Evolutionary conservation across 306 rosid genomes (phyloP), one percentile per base, ranked within the genome.

Genomic region (Carpinus fangiana): DNA sequence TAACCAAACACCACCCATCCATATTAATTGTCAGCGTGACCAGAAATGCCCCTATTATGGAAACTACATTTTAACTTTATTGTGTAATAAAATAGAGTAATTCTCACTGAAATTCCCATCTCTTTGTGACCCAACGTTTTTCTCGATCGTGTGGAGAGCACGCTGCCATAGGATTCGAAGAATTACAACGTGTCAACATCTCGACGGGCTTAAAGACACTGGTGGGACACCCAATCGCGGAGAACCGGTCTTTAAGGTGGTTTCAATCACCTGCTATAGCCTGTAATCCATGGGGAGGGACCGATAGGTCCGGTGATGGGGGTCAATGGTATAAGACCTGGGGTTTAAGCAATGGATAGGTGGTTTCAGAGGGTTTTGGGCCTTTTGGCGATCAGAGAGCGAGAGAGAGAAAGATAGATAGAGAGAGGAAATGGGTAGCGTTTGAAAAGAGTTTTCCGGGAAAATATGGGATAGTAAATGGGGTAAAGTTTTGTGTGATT

Each of bases 321-420:
- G 88, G 91, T 90, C 91, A 87, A 90, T 91, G 93, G 81, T 86
- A 93, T 82, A 86, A 88, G 86, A 52, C 34, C 77, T 54, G 86
- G 96, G 97, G 97, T 90, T 92, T 92, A 90, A 90, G 95, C 86
- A 28, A 21, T 46, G 71, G 64, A 77, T 71, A 76, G 83, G 86
- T 85, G 87, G 80, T 86, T 80, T 90, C 89, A 85, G 75, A 84
- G 97, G 97, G 97, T 90, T 93, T 90, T n/a, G n/a, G n/a, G n/a
- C n/a, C n/a, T n/a, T n/a, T n/a, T 89, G 82, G 88, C 46, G 78
- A 84, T 89, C 91, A 81, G 76, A 79, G 73, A 76, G 84, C 81
- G 80, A 28, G 69, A 76, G 72, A 76, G 46, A 76, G 76, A 75
- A 53, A 69, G 17, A 47, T 17, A 55, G 76, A 73, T 52, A 52